Evolutionary conservation across 2,329 filamentous ascomycete genomes (phyloP), one percentile per base, ranked within the genome.

Genomic region (Paecilomyces fulvus): DNA sequence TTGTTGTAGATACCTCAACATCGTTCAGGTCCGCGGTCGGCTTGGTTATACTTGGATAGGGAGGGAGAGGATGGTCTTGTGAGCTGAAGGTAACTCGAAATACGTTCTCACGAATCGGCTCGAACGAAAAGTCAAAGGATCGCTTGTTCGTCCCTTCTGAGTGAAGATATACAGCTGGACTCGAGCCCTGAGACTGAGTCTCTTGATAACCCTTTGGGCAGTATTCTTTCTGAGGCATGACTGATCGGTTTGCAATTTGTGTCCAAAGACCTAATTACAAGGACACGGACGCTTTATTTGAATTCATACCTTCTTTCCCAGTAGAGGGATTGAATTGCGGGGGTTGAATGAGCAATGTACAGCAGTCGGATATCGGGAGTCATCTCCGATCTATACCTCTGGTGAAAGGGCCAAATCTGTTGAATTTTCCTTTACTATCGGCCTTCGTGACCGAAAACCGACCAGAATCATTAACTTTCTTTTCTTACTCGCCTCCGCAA

Each of bases 21-120:
- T 65, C 60, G 1, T 68, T 60, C 1, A 80, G 61, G 10, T 74
- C 65, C 11, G 68, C 68, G 12, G 67, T 59, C 1, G 79, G 79
- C n/a, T 75, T 74, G 7, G 68, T 68, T 4, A 82, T 77, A 55
- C 83, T 86, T 7, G 86, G 86, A 63, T 83, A 83, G 1, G 86
- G 86, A 28, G 87, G 84, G 1, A 87, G 66, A 6, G 82, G 82
- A 63, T 89, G 85, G 2, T 77, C 76, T 12, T 76, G 64, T 0
- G 86, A 85, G 1, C 80, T 79, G 65, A 89, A 89, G 0, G 83
- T 85, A 1, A 86, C 87, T 48, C 86, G 77, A 70, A 89, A 90
- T 14, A 89, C 73, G 53, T 85, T 85, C 20, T 79, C 75, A 14
- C 80, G 78, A 30, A 89, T 63, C 0, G 81, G 77, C 65, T 88